A percentile compares a stretch with the other conserved stretches of the same genome.
Evolutionary conservation across 257 asterid genomes (phyloP).

Genomic region (Scutellaria minor): DNA sequence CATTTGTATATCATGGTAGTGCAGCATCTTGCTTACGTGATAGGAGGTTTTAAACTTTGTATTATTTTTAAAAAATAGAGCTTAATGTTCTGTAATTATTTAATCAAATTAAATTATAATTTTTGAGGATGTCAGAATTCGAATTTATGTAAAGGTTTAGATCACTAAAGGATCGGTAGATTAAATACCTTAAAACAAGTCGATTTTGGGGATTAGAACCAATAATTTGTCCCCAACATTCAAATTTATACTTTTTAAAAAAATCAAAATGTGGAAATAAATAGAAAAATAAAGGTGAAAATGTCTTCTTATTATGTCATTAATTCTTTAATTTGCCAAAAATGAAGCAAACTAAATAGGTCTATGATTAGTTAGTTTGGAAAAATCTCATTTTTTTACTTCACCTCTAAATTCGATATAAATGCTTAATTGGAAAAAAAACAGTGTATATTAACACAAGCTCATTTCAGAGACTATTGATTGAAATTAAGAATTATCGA

Average conservation of each 20-base stretch:
- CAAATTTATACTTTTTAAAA: too few relatives aligned
- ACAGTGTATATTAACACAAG: too few relatives aligned
- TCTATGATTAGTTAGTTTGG: too few relatives aligned
- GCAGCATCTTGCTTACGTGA: slow-evolving; percentile 38
- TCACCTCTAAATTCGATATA: too few relatives aligned
- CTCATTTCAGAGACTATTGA: too few relatives aligned
- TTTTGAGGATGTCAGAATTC: slow-evolving; percentile 16
- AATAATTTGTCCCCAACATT: not conserved
- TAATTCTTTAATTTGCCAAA: not conserved
- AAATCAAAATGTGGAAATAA: too few relatives aligned
- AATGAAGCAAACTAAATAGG: not conserved
- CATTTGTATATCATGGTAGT: slow-evolving; percentile 19
- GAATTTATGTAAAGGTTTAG: slow-evolving; percentile 21
- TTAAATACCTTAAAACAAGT: not conserved
- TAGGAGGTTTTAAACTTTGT: slow-evolving; percentile 2
- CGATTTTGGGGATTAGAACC: not conserved
- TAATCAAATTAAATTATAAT: slow-evolving; percentile 5
- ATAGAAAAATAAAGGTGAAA: not conserved
- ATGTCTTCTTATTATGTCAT: not conserved
- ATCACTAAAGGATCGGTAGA: slow-evolving; percentile 10
- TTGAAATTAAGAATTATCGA: too few relatives aligned
- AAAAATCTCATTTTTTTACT: too few relatives aligned
- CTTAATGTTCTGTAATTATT: slow-evolving; percentile 15
- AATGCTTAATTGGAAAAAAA: too few relatives aligned
- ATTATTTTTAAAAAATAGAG: not conserved